Evolutionary conservation across 164 flowering plant species (phyloP).

Genomic region (Chimonanthus praecox): DNA sequence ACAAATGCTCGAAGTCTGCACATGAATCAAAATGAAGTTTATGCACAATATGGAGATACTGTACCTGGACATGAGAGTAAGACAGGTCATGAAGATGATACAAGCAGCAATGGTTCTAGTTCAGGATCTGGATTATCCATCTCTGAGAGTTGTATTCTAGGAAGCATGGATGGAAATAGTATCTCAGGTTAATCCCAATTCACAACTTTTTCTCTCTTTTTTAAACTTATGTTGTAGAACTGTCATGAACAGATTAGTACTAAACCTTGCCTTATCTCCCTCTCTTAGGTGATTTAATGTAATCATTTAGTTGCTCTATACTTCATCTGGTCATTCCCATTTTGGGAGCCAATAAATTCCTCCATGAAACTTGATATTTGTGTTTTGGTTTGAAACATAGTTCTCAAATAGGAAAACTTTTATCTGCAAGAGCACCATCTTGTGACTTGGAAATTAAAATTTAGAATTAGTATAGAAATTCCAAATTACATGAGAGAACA

Average conservation of each 20-base stretch:
- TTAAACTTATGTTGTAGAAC: not conserved
- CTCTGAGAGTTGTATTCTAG: conserved; percentile 11
- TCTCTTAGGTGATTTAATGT: too few species aligned
- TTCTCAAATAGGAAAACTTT: too few species aligned
- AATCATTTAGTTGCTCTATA: too few species aligned
- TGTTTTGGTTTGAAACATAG: too few species aligned
- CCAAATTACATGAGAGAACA: too few species aligned
- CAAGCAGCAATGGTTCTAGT: conserved; percentile 7
- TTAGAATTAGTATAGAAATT: too few species aligned
- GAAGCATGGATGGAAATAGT: conserved; percentile 4
- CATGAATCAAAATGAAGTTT: not conserved
- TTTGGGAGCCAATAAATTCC: too few species aligned
- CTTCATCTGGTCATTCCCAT: too few species aligned
- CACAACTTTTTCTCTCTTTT: not conserved
- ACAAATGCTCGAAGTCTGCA: not conserved
- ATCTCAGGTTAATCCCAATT: conserved; percentile 8
- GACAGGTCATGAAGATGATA: conserved; percentile 12
- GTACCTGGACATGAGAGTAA: not conserved
- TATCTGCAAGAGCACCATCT: too few species aligned
- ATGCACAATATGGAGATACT: not conserved
- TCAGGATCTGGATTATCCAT: conserved; percentile 17
- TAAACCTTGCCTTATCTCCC: too few species aligned
- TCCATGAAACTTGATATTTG: too few species aligned
- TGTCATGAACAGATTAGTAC: not conserved
- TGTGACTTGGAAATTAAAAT: too few species aligned